phyloP scores from a whole-genome alignment of 2,329 filamentous ascomycete species.

The Curvularia spicifera region DNA sequence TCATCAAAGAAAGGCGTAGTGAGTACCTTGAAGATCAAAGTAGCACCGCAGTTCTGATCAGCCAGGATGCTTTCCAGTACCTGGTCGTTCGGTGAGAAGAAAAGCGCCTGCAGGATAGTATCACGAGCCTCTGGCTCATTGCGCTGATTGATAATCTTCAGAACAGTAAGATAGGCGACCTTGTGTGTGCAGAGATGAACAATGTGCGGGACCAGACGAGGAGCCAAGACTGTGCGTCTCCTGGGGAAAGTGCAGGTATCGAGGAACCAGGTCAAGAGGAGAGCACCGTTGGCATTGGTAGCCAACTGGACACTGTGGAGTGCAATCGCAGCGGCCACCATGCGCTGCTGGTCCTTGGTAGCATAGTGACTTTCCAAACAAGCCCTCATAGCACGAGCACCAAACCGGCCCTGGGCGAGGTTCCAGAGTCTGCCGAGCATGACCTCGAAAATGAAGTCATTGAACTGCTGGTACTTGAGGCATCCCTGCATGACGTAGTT shows the following conservation, averaged over 20 bases:
- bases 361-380: slow-evolving; percentile 96
- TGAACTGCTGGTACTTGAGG: slow-evolving; percentile 87
- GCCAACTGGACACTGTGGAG: slow-evolving; percentile 95
- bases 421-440: slow-evolving; percentile 97
- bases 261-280: slow-evolving; percentile 95
- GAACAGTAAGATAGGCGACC: slow-evolving; percentile 93
- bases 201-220: slow-evolving; percentile 87
- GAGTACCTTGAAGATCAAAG: slow-evolving; percentile 96
- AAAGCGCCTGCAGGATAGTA: slow-evolving; percentile 85
- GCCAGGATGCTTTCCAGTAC: slow-evolving; percentile 87
- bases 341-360: slow-evolving; percentile 91
- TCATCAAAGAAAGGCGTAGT: slow-evolving; percentile 98
- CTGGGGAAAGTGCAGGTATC: slow-evolving; percentile 96
- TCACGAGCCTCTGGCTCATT: slow-evolving; percentile 92
- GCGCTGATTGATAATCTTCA: slow-evolving; percentile 98
- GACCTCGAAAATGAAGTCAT: slow-evolving; percentile 96
- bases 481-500: slow-evolving; percentile 99
- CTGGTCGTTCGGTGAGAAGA: slow-evolving; percentile 88
- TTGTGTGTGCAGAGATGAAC: slow-evolving; percentile 98
- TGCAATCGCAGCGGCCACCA: slow-evolving; percentile 94
- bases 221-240: slow-evolving; percentile 88
- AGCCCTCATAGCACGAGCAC: slow-evolving; percentile 93
- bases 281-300: slow-evolving; percentile 92
- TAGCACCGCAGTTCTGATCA: slow-evolving; percentile 91
- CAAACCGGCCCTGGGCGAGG: slow-evolving; percentile 88